These are phyloP conservation scores for Ceratobasidium sp. DNA, from an alignment of 1,284 basidiomycete genomes.

Conservation along the genomic window DNA sequence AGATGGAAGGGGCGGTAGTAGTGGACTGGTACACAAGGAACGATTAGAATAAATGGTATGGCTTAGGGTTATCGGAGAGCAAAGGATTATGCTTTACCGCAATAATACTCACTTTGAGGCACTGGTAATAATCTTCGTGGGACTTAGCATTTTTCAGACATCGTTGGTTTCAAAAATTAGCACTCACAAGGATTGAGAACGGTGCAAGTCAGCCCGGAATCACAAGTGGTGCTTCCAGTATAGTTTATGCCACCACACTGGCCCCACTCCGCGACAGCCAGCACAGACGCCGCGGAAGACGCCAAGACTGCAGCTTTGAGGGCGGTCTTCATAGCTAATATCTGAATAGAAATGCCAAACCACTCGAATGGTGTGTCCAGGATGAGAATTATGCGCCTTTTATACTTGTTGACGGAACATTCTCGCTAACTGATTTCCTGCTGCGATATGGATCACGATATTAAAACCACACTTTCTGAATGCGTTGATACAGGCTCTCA, in stretches of 20 bases:
- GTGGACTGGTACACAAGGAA: constrained; percentile 42
- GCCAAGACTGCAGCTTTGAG: constrained; percentile 27
- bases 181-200: constrained; percentile 44
- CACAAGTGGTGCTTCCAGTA: constrained; percentile 47
- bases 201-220: constrained; percentile 46
- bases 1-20: constrained; percentile 32
- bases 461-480: too few species aligned
- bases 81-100: too few species aligned
- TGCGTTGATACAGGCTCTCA: too few species aligned
- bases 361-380: too few species aligned
- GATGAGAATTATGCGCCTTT: too few species aligned
- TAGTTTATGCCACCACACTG: constrained; percentile 50
- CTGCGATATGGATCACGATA: too few species aligned
- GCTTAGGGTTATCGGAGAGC: too few species aligned
- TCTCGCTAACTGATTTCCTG: too few species aligned
- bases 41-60: too few species aligned
- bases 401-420: too few species aligned
- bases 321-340: constrained; percentile 19
- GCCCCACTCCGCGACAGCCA: constrained; percentile 42
- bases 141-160: background rate
- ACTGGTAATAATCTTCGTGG: constrained; percentile 39
- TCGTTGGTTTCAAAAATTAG: background rate
- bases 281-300: constrained; percentile 32
- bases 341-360: too few species aligned
- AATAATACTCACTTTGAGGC: constrained; percentile 11